phyloP scores from a whole-genome alignment of 179 eudicot species.

The Sideroxylon spinosum region DNA sequence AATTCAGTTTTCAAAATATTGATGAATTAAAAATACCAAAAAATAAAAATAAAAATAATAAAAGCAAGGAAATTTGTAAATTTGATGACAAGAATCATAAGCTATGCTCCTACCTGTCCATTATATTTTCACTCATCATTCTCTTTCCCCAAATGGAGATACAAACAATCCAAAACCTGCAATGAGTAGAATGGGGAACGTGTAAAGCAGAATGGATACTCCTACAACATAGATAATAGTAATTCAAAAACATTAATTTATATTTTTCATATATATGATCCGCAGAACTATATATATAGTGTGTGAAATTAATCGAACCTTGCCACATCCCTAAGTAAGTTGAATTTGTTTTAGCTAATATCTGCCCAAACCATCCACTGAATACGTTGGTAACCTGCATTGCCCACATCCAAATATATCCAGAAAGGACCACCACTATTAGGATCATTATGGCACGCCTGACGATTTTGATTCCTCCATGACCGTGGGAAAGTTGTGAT shows the following conservation, averaged over 20 bases:
- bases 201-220: slow-evolving; percentile 25
- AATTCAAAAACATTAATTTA: no score
- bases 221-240: slow-evolving; percentile 15
- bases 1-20: no score
- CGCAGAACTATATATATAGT: neutral
- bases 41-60: no score
- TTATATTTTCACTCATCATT: neutral
- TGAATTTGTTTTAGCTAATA: neutral
- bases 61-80: no score
- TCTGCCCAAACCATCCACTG: neutral
- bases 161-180: slow-evolving; percentile 31
- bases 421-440: neutral
- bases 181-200: slow-evolving; percentile 35
- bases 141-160: slow-evolving; percentile 32
- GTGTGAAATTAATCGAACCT: neutral
- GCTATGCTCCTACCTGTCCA: slow-evolving; percentile 7
- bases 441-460: neutral
- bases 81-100: no score
- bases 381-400: neutral
- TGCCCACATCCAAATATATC: neutral
- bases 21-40: no score
- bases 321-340: neutral
- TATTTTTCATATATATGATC: no score
- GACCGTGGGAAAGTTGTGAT: neutral
- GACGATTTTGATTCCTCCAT: neutral